Conservation (phyloP, 345 rosid species). For the Euphorbia lathyris region DNA sequence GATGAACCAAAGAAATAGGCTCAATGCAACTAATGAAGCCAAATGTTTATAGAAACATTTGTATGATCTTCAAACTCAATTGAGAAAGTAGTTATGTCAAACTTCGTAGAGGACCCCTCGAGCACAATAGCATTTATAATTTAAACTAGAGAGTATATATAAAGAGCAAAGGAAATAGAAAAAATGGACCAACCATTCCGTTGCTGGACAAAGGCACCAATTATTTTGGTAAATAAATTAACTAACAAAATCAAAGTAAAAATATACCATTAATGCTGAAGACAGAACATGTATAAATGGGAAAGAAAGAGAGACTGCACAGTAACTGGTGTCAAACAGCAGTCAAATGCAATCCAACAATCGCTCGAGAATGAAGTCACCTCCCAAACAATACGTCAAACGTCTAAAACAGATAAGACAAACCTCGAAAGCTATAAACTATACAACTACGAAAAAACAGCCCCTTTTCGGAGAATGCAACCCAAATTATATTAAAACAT, state of each 20-base stretch:
- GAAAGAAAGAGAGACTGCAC: too few species aligned
- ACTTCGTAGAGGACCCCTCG: neutral
- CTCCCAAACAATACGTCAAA: neutral
- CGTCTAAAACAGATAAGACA: neutral
- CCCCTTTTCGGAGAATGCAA: slow-evolving; percentile 2
- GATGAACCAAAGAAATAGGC: neutral
- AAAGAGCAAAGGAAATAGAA: neutral
- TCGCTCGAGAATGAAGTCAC: neutral
- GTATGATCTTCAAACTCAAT: neutral
- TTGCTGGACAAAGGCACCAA: neutral
- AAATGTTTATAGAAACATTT: neutral
- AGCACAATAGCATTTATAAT: neutral
- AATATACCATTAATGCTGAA: neutral
- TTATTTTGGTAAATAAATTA: neutral
- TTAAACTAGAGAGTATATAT: too few species aligned
- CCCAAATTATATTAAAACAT: neutral
- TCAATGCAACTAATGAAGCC: neutral
- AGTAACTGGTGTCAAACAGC: neutral
- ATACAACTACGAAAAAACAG: neutral
- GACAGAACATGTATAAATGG: neutral
- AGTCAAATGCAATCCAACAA: neutral
- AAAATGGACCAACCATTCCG: neutral
- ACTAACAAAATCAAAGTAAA: neutral
- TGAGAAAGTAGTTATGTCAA: neutral
- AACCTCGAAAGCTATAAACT: neutral